These are phyloP conservation scores for Entomortierella chlamydospora DNA, from an alignment of 192 early-diverging fungal species.

Conservation along the genomic window DNA sequence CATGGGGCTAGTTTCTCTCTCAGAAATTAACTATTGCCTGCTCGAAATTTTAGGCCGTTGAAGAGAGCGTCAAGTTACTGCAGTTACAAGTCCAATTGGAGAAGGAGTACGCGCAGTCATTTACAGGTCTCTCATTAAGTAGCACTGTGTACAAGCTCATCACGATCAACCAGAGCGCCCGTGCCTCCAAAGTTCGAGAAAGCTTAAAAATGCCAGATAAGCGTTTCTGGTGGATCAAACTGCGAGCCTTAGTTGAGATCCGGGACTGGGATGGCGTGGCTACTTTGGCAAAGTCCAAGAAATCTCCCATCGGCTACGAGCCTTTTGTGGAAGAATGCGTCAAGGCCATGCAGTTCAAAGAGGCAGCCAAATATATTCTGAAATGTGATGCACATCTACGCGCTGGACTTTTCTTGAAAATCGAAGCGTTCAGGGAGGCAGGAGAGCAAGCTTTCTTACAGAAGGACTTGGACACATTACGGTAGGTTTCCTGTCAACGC, in stretches of 20 bases:
- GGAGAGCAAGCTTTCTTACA: constrained; percentile 71
- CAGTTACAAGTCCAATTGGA: constrained; percentile 81
- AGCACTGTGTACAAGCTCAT: constrained; percentile 90
- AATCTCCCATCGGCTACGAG: constrained; percentile 84
- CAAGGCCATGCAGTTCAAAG: constrained; percentile 76
- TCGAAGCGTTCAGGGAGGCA: constrained; percentile 80
- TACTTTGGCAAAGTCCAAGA: constrained; percentile 78
- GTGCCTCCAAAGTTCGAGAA: constrained; percentile 80
- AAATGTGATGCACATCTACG: constrained; percentile 73
- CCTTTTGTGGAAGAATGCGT: constrained; percentile 89
- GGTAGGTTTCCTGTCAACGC: constrained; percentile 53
- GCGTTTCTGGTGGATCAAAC: constrained; percentile 91
- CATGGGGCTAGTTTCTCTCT: no score
- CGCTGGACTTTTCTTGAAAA: constrained; percentile 74
- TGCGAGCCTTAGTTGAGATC: constrained; percentile 81
- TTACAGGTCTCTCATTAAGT: constrained; percentile 80
- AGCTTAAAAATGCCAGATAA: constrained; percentile 93
- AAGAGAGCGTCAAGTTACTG: constrained; percentile 84
- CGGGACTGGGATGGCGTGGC: constrained; percentile 92
- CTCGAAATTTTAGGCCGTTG: constrained; percentile 66
- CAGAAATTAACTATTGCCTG: background rate
- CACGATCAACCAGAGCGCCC: constrained; percentile 70
- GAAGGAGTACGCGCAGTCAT: constrained; percentile 72
- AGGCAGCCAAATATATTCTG: constrained; percentile 81
- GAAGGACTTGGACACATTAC: constrained; percentile 72